Evolutionary conservation across 306 rosid genomes (phyloP).

Genomic region (Rosa lucieae): DNA sequence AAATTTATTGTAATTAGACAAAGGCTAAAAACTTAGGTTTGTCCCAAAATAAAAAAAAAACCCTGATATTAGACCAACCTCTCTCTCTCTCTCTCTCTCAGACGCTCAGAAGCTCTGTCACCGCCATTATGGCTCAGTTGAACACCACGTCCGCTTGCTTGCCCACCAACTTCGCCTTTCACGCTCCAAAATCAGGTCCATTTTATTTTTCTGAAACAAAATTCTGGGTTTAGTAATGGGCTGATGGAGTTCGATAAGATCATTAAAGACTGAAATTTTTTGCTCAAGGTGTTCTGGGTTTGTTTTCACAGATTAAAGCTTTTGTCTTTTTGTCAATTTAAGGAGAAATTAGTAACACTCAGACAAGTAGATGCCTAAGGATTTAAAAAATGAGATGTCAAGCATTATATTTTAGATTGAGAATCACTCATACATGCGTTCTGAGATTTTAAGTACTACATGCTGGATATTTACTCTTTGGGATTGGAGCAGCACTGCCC

Average conservation of each 20-base stretch:
- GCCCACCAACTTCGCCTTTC: constrained; percentile 29
- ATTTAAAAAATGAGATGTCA: background rate
- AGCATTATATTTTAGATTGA: background rate
- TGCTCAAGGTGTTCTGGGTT: background rate
- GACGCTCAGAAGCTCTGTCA: background rate
- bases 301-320: background rate
- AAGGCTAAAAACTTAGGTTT: no score
- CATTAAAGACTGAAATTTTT: background rate
- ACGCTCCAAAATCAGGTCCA: constrained; percentile 32
- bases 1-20: no score
- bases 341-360: background rate
- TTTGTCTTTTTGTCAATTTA: background rate
- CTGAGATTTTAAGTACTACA: background rate
- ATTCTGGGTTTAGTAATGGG: background rate
- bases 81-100: background rate
- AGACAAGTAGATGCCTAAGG: background rate
- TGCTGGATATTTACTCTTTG: constrained; percentile 13
- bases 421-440: background rate
- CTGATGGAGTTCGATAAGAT: background rate
- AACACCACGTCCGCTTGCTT: constrained; percentile 46
- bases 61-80: no score
- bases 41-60: no score
- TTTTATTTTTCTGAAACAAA: background rate
- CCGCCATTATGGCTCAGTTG: constrained; percentile 56
- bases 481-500: constrained; percentile 41